Evolutionary conservation across 1,139 yeast genomes (phyloP).

Genomic region (Candida neerlandica): DNA sequence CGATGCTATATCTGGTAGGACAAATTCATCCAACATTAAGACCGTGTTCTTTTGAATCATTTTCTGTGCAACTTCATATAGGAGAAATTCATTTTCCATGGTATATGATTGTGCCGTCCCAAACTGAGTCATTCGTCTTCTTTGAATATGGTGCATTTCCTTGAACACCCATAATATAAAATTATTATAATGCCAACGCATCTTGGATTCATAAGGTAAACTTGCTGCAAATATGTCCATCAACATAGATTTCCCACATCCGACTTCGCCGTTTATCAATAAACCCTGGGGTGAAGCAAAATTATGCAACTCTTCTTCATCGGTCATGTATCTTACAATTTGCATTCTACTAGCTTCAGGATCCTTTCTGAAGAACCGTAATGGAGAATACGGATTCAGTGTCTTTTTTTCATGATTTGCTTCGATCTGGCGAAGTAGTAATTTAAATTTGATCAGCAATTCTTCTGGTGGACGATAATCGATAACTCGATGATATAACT

Average conservation of each 20-base stretch:
- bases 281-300: constrained; percentile 66
- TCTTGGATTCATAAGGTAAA: constrained; percentile 63
- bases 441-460: constrained; percentile 47
- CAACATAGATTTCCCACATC: constrained; percentile 75
- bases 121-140: constrained; percentile 34
- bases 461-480: constrained; percentile 63
- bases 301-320: constrained; percentile 63
- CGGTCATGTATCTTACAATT: constrained; percentile 53
- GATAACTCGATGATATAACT: constrained; percentile 57
- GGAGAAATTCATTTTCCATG: constrained; percentile 63
- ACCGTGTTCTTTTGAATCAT: constrained; percentile 63
- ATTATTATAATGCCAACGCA: constrained; percentile 72
- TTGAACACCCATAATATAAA: constrained; percentile 69
- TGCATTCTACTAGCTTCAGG: constrained; percentile 33
- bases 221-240: constrained; percentile 72
- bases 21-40: constrained; percentile 69
- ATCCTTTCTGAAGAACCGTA: constrained; percentile 21
- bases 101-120: constrained; percentile 31
- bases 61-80: constrained; percentile 68
- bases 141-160: constrained; percentile 60
- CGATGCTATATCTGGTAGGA: constrained; percentile 72
- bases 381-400: constrained; percentile 12
- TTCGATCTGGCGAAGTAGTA: constrained; percentile 52
- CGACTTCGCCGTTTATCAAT: constrained; percentile 71
- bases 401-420: constrained; percentile 30